Percentiles rank a stretch among this genome's conserved stretches.
Conservation (phyloP, 441 rosid species). For the Breynia disticha region DNA sequence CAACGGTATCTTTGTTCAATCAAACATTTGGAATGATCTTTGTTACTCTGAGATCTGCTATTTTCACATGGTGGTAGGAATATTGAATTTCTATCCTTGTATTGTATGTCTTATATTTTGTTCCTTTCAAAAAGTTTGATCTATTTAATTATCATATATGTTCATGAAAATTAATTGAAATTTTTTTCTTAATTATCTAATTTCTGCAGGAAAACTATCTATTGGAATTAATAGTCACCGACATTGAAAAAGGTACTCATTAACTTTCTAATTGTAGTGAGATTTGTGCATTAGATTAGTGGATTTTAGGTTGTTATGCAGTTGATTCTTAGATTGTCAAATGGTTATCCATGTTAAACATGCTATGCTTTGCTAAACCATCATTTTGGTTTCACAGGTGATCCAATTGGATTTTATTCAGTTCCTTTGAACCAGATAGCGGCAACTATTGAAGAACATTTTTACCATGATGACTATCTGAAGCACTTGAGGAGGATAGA, state of each 20-base stretch:
- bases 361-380: neutral
- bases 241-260: constrained; percentile 61
- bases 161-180: constrained; percentile 70
- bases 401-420: constrained; percentile 64
- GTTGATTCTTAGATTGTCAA: neutral
- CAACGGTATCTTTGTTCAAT: too few relatives aligned
- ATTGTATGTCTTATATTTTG: constrained; percentile 1
- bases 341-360: neutral
- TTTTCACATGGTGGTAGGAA: neutral
- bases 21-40: too few relatives aligned
- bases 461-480: constrained; percentile 34
- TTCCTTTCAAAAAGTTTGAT: neutral
- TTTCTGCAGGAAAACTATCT: constrained; percentile 49
- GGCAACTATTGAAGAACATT: constrained; percentile 31
- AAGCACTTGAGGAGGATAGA: constrained; percentile 65
- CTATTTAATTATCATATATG: constrained; percentile 6
- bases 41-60: neutral
- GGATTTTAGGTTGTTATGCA: neutral
- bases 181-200: constrained; percentile 14
- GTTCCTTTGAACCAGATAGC: constrained; percentile 71
- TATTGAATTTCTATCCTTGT: neutral
- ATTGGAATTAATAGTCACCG: constrained; percentile 64
- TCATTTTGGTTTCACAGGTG: constrained; percentile 45
- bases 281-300: neutral
- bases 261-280: constrained; percentile 3